Percentiles rank a stretch among this genome's conserved stretches.
Conservation (phyloP, 2,329 filamentous ascomycete genomes). For the Diaporthe citriasiana region DNA sequence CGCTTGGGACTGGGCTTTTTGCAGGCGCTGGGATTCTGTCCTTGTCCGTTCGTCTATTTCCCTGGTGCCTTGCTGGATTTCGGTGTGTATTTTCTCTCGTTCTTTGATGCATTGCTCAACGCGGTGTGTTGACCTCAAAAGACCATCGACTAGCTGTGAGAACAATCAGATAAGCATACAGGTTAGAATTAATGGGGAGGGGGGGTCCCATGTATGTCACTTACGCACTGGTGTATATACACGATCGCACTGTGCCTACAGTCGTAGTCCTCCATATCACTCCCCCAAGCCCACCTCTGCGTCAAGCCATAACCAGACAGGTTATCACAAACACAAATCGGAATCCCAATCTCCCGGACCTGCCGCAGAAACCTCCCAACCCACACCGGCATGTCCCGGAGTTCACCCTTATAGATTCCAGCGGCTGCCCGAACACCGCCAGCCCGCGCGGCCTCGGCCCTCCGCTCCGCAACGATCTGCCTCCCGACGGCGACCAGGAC, state of each 20-base stretch:
- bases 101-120: neutral
- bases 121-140: neutral
- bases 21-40: neutral
- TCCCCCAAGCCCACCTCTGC: constrained; percentile 12
- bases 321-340: neutral
- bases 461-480: constrained; percentile 13
- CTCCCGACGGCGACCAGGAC: neutral
- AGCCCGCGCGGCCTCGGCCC: neutral
- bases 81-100: neutral
- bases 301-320: constrained; percentile 6
- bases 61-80: neutral
- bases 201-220: neutral
- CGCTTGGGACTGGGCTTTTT: neutral
- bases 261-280: constrained; percentile 7
- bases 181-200: neutral
- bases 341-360: neutral
- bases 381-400: neutral
- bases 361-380: neutral
- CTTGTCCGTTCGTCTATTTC: neutral
- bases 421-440: neutral
- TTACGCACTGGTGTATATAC: constrained; percentile 13
- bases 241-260: constrained; percentile 1
- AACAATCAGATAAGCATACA: no score
- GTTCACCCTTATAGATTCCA: neutral
- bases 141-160: neutral